These are phyloP conservation scores for Marasmius tenuissimus DNA, from an alignment of 1,284 basidiomycete genomes.

Conservation along the genomic window DNA sequence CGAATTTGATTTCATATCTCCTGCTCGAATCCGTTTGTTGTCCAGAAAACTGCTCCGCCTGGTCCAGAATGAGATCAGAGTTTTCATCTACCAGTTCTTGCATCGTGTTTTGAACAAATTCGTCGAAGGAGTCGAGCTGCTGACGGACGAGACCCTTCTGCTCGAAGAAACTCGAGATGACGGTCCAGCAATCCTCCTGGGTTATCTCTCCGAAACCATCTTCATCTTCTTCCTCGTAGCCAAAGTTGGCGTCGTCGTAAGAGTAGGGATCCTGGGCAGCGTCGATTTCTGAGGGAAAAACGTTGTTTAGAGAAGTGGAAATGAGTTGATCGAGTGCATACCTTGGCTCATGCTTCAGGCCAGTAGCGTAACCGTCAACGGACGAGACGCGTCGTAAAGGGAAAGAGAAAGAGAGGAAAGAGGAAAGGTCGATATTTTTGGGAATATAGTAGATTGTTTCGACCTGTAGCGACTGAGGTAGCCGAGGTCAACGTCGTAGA, in stretches of 20 bases:
- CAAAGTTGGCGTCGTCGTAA: conserved; percentile 60
- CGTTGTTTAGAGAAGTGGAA: conserved; percentile 4
- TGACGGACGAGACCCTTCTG: conserved; percentile 98
- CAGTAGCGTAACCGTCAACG: not conserved
- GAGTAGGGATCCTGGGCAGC: conserved; percentile 49
- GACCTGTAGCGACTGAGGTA: not conserved
- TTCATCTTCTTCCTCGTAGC: conserved; percentile 62
- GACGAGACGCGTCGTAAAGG: not conserved
- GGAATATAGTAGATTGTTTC: not conserved
- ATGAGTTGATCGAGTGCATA: conserved; percentile 29
- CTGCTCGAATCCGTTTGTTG: conserved; percentile 79
- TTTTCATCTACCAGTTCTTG: conserved; percentile 99
- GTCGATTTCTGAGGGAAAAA: conserved; percentile 39
- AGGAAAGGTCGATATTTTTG: not conserved
- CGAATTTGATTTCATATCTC: conserved; percentile 97
- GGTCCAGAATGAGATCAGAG: conserved; percentile 91
- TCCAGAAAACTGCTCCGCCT: conserved; percentile 93
- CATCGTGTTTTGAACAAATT: conserved; percentile 99
- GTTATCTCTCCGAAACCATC: conserved; percentile 77
- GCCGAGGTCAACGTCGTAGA: not conserved
- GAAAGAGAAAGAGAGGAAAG: not conserved
- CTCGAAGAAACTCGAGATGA: conserved; percentile 96
- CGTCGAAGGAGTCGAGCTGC: conserved; percentile 98
- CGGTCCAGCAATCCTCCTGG: conserved; percentile 94
- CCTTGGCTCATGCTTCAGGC: conserved; percentile 46